These are phyloP conservation scores for Acacia melanoxylon DNA, from an alignment of 306 rosid species.

Conservation along the genomic window DNA sequence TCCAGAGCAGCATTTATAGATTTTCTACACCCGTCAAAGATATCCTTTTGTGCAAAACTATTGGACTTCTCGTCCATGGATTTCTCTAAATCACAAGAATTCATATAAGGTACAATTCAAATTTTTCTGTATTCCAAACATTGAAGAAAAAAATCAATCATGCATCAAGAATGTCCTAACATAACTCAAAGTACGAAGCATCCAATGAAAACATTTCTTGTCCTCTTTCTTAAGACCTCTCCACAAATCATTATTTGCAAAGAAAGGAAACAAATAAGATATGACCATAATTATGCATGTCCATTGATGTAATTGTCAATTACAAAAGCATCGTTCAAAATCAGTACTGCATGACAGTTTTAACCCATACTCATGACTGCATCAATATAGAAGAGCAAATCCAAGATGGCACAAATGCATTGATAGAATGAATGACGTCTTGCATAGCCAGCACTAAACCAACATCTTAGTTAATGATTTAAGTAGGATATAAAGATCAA, in stretches of 20 bases:
- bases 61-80: slow-evolving; percentile 66
- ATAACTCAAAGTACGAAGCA: background rate
- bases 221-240: background rate
- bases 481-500: background rate
- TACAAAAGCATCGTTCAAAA: background rate
- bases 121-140: slow-evolving; percentile 11
- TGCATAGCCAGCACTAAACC: background rate
- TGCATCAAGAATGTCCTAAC: background rate
- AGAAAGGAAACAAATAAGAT: slow-evolving; percentile 22
- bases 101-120: slow-evolving; percentile 7
- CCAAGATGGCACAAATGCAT: background rate
- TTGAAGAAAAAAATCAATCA: background rate
- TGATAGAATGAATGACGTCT: slow-evolving; percentile 4
- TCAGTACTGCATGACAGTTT: background rate
- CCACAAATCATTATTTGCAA: background rate
- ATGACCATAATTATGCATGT: slow-evolving; percentile 5
- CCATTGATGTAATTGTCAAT: background rate
- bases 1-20: slow-evolving; percentile 85
- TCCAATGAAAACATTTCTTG: slow-evolving; percentile 1
- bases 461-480: background rate
- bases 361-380: background rate
- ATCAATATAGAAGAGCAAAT: slow-evolving; percentile 1
- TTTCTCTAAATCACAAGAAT: slow-evolving; percentile 55
- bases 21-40: slow-evolving; percentile 90
- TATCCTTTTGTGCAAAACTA: slow-evolving; percentile 60